Evolutionary conservation across 805 yeast species (phyloP), one percentile per base, ranked within the genome.

Genomic region (Wickerhamomyces silvicola): DNA sequence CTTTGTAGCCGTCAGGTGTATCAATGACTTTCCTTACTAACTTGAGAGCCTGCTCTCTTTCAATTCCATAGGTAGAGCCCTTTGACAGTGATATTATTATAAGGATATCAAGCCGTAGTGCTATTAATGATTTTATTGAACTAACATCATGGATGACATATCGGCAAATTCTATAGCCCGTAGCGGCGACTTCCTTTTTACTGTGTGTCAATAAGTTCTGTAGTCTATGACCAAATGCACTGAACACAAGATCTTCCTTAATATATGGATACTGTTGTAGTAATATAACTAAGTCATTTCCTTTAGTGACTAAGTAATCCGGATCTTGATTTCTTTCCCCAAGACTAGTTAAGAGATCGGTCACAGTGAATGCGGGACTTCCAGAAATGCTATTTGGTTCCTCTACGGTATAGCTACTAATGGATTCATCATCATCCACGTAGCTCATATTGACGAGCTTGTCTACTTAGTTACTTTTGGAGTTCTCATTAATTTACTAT

Each of bases 31-130:
- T 62, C 18, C 96, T 64, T 0, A 86, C 58, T 17, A 86, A 59
- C 45, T 80, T 81, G 20, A 90, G 48, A 0, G 94, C 92, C 47
- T 87, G 86, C 28, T 76, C 79, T 38, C 87, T 70, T 46, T 88
- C 95, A 3, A 75, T 55, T 16, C 74, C 68, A 35, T 49, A 56
- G 3, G 73, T 54, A 22, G 67, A 59, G 15, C 76, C 79, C 31
- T 75, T 75, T 1, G 82, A 67, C 21, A 90, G 57, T 0, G 94
- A 68, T 11, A 75, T 64, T 2, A 83, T 72, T 6, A 86, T 52
- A 39, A 79, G 74, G 2, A 73, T 65, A 36, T 85, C 84, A 5
- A 84, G 50, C 36, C 77, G 71, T 21, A 75, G 57, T 10, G 66
- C 63, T 7, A 74, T 59, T 40, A 87, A 58, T 3, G 66, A 55